Conservation (phyloP, 73 alveolate species). For the Paramecium primaurelia region DNA sequence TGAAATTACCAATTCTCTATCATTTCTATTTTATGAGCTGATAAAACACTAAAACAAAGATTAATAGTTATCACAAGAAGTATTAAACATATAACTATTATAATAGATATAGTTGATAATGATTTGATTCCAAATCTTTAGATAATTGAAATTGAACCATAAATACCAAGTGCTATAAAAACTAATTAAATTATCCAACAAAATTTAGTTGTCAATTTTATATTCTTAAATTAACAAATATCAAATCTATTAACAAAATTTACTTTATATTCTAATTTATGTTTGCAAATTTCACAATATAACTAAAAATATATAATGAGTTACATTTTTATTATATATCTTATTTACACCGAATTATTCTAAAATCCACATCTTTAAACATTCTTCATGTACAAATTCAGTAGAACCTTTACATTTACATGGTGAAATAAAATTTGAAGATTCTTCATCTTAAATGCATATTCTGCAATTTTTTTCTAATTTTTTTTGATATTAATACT, state of each 20-base stretch:
- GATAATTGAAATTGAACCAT: background rate
- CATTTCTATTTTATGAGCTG: background rate
- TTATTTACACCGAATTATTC: background rate
- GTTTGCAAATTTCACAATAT: background rate
- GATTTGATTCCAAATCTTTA: background rate
- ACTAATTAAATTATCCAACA: background rate
- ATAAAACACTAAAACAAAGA: background rate
- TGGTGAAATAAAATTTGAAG: slow-evolving; percentile 38
- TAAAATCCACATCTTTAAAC: slow-evolving; percentile 55
- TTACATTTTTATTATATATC: background rate
- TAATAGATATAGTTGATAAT: background rate
- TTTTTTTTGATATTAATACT: background rate
- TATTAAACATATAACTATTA: background rate
- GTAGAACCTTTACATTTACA: slow-evolving; percentile 52
- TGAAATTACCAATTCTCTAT: background rate
- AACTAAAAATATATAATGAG: background rate
- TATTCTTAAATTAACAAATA: background rate
- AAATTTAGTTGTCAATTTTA: background rate
- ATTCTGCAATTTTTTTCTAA: slow-evolving; percentile 47
- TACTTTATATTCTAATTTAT: background rate
- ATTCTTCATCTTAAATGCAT: slow-evolving; percentile 41
- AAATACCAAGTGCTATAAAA: background rate
- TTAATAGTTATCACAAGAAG: background rate
- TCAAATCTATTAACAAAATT: background rate
- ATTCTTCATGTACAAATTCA: slow-evolving; percentile 46